These are phyloP conservation scores for Pseudozyma pruni DNA, from an alignment of 1,284 basidiomycete species.

Conservation along the genomic window DNA sequence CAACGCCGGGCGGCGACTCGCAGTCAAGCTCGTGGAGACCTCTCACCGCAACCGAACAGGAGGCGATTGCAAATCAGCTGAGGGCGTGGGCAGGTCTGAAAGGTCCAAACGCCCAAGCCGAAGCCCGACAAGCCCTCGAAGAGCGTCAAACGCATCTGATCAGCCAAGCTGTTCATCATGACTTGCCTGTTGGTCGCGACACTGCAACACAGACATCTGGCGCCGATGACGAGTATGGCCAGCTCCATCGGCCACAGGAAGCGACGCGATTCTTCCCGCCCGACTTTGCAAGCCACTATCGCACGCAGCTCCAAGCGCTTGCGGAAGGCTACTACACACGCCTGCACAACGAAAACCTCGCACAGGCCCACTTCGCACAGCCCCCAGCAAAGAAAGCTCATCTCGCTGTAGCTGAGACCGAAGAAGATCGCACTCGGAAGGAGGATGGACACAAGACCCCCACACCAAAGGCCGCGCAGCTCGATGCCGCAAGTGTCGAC, in stretches of 20 bases:
- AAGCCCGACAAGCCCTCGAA: slow-evolving; percentile 55
- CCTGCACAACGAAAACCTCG: slow-evolving; percentile 52
- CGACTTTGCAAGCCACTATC: slow-evolving; percentile 64
- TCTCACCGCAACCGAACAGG: slow-evolving; percentile 47
- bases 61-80: slow-evolving; percentile 50
- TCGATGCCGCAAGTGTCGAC: background rate
- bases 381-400: slow-evolving; percentile 7
- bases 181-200: slow-evolving; percentile 4
- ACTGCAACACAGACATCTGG: background rate
- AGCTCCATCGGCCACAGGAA: slow-evolving; percentile 16
- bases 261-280: slow-evolving; percentile 57
- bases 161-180: slow-evolving; percentile 25
- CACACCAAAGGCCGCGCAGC: background rate
- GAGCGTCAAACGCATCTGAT: slow-evolving; percentile 48
- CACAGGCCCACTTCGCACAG: slow-evolving; percentile 36
- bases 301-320: slow-evolving; percentile 58
- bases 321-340: slow-evolving; percentile 60
- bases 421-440: background rate
- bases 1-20: slow-evolving; percentile 24
- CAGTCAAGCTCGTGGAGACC: slow-evolving; percentile 37
- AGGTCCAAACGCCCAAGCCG: slow-evolving; percentile 54
- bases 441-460: background rate
- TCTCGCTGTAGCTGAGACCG: background rate
- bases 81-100: slow-evolving; percentile 63
- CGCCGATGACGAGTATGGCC: slow-evolving; percentile 2